Evolutionary conservation across 164 flowering plant genomes (phyloP).

Genomic region (grape (Vitis vinifera)): DNA sequence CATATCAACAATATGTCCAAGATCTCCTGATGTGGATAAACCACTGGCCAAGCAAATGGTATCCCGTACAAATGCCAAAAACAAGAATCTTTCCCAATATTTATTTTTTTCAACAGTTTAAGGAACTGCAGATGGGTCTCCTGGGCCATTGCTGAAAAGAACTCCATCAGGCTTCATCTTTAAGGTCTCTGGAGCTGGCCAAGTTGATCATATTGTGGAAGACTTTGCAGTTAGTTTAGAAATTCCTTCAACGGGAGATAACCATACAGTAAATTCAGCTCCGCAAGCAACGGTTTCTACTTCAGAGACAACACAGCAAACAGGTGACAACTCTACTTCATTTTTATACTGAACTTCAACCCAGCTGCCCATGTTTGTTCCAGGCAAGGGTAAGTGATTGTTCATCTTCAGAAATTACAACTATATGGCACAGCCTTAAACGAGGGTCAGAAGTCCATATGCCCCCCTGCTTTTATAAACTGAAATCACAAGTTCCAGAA

Average conservation of each 20-base stretch:
- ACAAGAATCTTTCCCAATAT: constrained; percentile 74
- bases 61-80: constrained; percentile 93
- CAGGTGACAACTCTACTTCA: constrained; percentile 82
- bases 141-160: constrained; percentile 85
- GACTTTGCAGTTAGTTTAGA: constrained; percentile 45
- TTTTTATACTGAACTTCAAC: constrained; percentile 69
- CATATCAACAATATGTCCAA: no score
- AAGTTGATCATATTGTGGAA: constrained; percentile 34
- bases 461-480: constrained; percentile 92
- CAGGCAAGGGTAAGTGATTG: constrained; percentile 86
- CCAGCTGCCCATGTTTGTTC: constrained; percentile 98
- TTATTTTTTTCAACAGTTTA: constrained; percentile 70
- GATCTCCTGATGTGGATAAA: no score
- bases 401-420: constrained; percentile 80
- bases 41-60: constrained; percentile 76
- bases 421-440: constrained; percentile 47
- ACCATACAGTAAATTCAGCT: constrained; percentile 86
- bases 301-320: constrained; percentile 75
- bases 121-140: constrained; percentile 91
- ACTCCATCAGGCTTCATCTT: constrained; percentile 86
- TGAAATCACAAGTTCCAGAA: constrained; percentile 93
- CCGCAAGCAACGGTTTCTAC: constrained; percentile 78
- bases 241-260: constrained; percentile 81
- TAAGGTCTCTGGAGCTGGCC: constrained; percentile 75
- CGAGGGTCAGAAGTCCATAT: constrained; percentile 50